A percentile compares a stretch with the other conserved stretches of the same genome.
These are phyloP conservation scores for Gossypium longicalyx DNA, from an alignment of 345 rosid genomes.

Conservation along the genomic window DNA sequence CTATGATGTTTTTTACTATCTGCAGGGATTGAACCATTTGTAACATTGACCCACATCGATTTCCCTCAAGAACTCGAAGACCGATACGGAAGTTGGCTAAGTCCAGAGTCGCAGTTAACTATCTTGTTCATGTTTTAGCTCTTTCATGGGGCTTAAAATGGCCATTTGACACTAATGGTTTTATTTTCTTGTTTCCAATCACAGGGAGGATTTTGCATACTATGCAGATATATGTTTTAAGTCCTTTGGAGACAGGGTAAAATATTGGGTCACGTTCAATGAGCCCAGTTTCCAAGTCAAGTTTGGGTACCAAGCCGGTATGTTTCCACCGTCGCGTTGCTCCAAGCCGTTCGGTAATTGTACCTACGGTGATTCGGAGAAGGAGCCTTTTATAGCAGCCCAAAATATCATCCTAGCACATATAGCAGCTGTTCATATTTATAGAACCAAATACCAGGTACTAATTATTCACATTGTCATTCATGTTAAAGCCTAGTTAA, in stretches of 20 bases:
- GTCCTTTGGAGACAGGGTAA: conserved; percentile 57
- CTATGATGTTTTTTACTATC: not conserved
- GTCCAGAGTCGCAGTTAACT: conserved; percentile 48
- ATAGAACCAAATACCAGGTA: conserved; percentile 54
- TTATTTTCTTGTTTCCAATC: not conserved
- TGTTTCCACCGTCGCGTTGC: conserved; percentile 43
- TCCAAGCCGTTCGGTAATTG: conserved; percentile 48
- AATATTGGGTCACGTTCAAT: conserved; percentile 55
- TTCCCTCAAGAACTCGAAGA: conserved; percentile 69
- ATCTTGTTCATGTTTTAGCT: not conserved
- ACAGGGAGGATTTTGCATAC: conserved; percentile 50
- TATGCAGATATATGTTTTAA: conserved; percentile 57
- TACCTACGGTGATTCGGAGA: conserved; percentile 38
- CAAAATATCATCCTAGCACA: conserved; percentile 58
- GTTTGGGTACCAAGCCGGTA: conserved; percentile 31
- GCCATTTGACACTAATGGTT: not conserved
- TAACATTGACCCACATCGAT: conserved; percentile 59
- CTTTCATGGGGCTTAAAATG: not conserved
- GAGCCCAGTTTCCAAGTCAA: conserved; percentile 42
- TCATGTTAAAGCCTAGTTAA: no score
- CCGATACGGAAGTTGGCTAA: conserved; percentile 71
- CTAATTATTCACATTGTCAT: not conserved
- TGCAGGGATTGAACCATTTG: conserved; percentile 65
- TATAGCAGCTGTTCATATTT: conserved; percentile 41
- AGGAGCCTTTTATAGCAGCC: conserved; percentile 51